Conservation (phyloP, 2,329 filamentous ascomycete species). For the Taxawa tesnikishii region DNA sequence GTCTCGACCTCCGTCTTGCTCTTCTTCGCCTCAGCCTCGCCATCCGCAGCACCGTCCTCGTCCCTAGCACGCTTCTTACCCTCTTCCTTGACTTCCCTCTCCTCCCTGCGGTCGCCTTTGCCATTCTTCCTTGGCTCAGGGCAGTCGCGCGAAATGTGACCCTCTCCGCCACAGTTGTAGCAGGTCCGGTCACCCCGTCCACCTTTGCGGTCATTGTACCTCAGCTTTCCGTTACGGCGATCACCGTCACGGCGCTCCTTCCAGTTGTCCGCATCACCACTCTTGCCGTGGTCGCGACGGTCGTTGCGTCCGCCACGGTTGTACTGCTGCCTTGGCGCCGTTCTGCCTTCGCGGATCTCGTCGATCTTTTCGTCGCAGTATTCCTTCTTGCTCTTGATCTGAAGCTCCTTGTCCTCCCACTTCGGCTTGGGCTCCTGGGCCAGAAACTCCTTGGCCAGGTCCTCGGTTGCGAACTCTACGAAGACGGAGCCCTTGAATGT, state of each 20-base stretch:
- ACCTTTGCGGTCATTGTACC: conserved; percentile 1
- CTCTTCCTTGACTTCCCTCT: conserved; percentile 8
- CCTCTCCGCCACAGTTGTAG: conserved; percentile 91
- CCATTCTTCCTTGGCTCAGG: conserved; percentile 48
- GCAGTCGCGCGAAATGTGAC: conserved; percentile 93
- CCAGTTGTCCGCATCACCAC: conserved; percentile 10
- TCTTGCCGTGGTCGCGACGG: background rate
- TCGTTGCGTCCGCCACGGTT: conserved; percentile 3
- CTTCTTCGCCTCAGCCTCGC: too few species aligned
- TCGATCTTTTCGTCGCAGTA: conserved; percentile 51
- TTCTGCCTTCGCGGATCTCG: conserved; percentile 6
- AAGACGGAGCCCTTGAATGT: conserved; percentile 95
- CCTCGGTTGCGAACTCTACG: conserved; percentile 76
- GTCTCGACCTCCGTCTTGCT: too few species aligned
- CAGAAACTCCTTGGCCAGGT: conserved; percentile 69
- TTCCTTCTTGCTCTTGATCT: conserved; percentile 76
- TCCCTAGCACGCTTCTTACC: conserved; percentile 12
- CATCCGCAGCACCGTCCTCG: too few species aligned
- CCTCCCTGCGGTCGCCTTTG: conserved; percentile 6
- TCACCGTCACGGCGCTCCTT: conserved; percentile 12
- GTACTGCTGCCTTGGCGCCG: conserved; percentile 4
- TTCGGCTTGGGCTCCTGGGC: conserved; percentile 66
- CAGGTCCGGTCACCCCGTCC: conserved; percentile 33
- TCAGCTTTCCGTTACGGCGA: conserved; percentile 1
- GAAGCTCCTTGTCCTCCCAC: conserved; percentile 61